These are phyloP conservation scores for Aspergillus melleus DNA, from an alignment of 2,329 filamentous ascomycete species.

Conservation along the genomic window DNA sequence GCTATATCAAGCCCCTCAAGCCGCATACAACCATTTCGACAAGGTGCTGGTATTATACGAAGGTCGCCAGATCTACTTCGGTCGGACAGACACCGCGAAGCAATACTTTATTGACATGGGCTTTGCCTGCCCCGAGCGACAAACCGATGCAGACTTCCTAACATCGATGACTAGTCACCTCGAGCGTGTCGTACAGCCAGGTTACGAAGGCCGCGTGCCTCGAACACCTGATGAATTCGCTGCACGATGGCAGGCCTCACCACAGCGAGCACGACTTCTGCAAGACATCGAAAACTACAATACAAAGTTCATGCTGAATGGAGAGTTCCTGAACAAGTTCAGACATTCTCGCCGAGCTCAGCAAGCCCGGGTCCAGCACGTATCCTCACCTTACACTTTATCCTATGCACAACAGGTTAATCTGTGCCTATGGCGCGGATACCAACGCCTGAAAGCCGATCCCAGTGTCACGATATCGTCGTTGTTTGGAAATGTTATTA, in stretches of 20 bases:
- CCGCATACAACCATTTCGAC: slow-evolving; percentile 29
- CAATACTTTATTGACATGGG: slow-evolving; percentile 6
- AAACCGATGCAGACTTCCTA: slow-evolving; percentile 5
- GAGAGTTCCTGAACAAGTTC: slow-evolving; percentile 22
- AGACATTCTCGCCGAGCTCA: slow-evolving; percentile 58
- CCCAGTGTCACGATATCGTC: slow-evolving; percentile 67
- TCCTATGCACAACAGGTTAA: slow-evolving; percentile 71
- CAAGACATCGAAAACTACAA: slow-evolving; percentile 9
- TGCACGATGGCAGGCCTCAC: slow-evolving; percentile 46
- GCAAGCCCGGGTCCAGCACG: slow-evolving; percentile 51
- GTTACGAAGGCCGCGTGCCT: slow-evolving; percentile 42
- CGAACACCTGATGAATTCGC: slow-evolving; percentile 69
- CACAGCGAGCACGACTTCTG: slow-evolving; percentile 33
- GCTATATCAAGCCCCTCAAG: slow-evolving; percentile 48
- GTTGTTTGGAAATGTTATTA: slow-evolving; percentile 63
- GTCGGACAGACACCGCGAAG: not conserved
- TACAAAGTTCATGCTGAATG: not conserved
- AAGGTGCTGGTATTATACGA: slow-evolving; percentile 2
- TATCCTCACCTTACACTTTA: slow-evolving; percentile 76
- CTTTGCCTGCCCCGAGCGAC: slow-evolving; percentile 4
- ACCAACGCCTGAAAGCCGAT: slow-evolving; percentile 70
- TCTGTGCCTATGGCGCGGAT: slow-evolving; percentile 77
- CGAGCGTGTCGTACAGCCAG: slow-evolving; percentile 5
- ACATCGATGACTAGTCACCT: slow-evolving; percentile 45
- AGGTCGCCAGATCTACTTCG: slow-evolving; percentile 2